Evolutionary conservation across 2,329 filamentous ascomycete species (phyloP).

Genomic region (Epicoccum sorghinum): DNA sequence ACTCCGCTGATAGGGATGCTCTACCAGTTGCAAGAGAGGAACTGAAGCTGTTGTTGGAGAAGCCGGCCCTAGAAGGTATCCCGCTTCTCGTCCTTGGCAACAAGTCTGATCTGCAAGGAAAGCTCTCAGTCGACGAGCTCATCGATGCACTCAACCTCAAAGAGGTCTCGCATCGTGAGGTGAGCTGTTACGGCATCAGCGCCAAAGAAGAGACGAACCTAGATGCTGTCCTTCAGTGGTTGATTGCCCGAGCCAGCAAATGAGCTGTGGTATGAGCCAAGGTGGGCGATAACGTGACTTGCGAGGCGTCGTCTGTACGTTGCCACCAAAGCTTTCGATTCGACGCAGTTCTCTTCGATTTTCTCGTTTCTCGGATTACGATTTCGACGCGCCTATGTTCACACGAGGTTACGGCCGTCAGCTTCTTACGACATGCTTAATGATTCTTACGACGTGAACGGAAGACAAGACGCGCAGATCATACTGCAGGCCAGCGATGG

Average conservation of each 20-base stretch:
- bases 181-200: slow-evolving; percentile 98
- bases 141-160: slow-evolving; percentile 93
- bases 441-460: slow-evolving; percentile 59
- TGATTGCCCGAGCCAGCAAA: slow-evolving; percentile 81
- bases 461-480: slow-evolving; percentile 57
- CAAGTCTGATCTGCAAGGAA: slow-evolving; percentile 93
- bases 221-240: slow-evolving; percentile 93
- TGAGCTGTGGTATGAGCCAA: slow-evolving; percentile 25
- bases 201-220: slow-evolving; percentile 99
- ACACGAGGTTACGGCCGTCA: slow-evolving; percentile 42
- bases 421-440: slow-evolving; percentile 54
- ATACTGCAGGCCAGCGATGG: slow-evolving; percentile 56
- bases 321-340: slow-evolving; percentile 26
- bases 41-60: slow-evolving; percentile 85
- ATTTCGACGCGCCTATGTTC: slow-evolving; percentile 46
- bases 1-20: slow-evolving; percentile 84
- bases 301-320: slow-evolving; percentile 25
- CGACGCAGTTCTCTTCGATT: slow-evolving; percentile 31
- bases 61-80: slow-evolving; percentile 84
- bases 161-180: slow-evolving; percentile 86
- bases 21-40: slow-evolving; percentile 89
- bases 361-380: slow-evolving; percentile 23
- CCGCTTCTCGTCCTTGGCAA: slow-evolving; percentile 94
- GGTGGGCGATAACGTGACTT: slow-evolving; percentile 34
- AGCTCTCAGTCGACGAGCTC: slow-evolving; percentile 89